Evolutionary conservation across 306 rosid species (phyloP).

Genomic region (Prunus kanzakura): DNA sequence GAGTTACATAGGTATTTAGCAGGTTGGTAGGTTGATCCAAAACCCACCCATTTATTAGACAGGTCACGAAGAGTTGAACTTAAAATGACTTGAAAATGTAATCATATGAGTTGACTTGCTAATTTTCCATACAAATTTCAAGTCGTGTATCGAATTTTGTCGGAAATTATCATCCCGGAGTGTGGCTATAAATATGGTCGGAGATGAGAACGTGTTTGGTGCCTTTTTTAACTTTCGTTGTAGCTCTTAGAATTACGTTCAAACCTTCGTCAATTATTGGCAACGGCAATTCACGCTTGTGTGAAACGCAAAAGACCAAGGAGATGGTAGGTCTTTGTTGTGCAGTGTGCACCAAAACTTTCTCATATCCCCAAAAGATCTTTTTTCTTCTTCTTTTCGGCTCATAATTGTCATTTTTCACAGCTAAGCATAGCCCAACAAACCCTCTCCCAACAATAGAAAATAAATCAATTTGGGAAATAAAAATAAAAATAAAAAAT

Average conservation of each 20-base stretch:
- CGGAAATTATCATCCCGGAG: too few relatives aligned
- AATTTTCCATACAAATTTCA: accelerated
- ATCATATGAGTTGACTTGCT: too few relatives aligned
- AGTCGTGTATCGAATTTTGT: too few relatives aligned
- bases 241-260: too few relatives aligned
- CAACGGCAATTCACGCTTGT: neutral
- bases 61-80: accelerated
- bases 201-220: neutral
- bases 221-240: neutral
- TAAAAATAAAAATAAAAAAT: neutral
- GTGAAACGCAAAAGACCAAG: neutral
- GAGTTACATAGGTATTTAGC: too few relatives aligned
- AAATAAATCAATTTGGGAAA: too few relatives aligned
- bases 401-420: neutral
- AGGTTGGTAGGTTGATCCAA: too few relatives aligned
- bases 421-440: neutral
- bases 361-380: neutral
- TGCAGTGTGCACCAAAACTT: constrained; percentile 1
- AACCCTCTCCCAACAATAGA: neutral
- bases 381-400: neutral
- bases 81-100: too few relatives aligned
- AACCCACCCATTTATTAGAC: too few relatives aligned
- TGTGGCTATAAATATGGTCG: neutral
- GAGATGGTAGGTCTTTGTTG: neutral
- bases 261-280: neutral